A percentile compares a stretch with the other conserved stretches of the same genome.
Conservation (phyloP, 192 early-diverging fungal genomes). For the Backusella liffmaniae region DNA sequence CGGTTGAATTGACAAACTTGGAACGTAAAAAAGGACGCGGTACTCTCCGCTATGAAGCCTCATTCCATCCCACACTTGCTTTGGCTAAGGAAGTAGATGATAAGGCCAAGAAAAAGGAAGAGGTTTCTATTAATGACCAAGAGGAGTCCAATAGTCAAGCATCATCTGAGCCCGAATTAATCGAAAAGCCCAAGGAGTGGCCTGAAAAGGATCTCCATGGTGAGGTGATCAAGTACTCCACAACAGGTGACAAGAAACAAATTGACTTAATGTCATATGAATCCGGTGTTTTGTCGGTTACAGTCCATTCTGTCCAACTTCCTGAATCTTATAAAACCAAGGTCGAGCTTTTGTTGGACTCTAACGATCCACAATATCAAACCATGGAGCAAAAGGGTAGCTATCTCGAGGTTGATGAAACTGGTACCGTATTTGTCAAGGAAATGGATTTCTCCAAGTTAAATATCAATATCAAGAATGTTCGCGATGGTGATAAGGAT, state of each 20-base stretch:
- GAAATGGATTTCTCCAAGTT: conserved; percentile 59
- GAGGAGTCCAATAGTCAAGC: conserved; percentile 19
- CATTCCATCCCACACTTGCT: conserved; percentile 37
- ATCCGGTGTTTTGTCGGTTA: conserved; percentile 55
- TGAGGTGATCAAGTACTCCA: conserved; percentile 31
- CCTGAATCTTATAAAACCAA: conserved; percentile 18
- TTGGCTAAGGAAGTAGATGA: conserved; percentile 21
- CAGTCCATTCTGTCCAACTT: conserved; percentile 43
- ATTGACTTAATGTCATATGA: conserved; percentile 35
- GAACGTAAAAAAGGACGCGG: conserved; percentile 37
- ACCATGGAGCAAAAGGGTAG: conserved; percentile 38
- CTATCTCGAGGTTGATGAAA: conserved; percentile 37
- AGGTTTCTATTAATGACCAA: not conserved
- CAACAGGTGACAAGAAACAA: conserved; percentile 11
- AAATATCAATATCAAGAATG: conserved; percentile 38
- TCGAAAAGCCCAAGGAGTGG: conserved; percentile 6
- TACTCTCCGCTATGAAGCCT: conserved; percentile 35
- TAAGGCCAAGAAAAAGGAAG: conserved; percentile 14
- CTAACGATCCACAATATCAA: conserved; percentile 42
- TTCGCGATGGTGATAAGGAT: conserved; percentile 39
- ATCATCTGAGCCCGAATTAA: conserved; percentile 11
- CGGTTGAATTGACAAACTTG: conserved; percentile 22
- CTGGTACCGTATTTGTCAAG: conserved; percentile 52
- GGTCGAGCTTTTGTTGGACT: conserved; percentile 48
- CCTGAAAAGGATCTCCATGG: conserved; percentile 40